Evolutionary conservation across 2,329 filamentous ascomycete species (phyloP).

Genomic region (Monilinia aucupariae): DNA sequence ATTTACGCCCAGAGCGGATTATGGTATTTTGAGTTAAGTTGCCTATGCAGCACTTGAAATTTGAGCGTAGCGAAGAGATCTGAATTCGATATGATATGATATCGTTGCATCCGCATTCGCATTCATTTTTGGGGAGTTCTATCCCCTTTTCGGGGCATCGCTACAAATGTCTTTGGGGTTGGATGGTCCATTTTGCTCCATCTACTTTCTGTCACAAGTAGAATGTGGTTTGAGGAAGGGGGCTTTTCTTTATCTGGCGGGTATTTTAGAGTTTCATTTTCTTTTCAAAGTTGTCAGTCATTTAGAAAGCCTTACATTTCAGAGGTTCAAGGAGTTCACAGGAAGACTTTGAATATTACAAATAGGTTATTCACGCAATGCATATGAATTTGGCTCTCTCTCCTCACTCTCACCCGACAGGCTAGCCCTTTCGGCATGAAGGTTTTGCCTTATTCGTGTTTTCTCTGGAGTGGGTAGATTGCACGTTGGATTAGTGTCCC

Average conservation of each 20-base stretch:
- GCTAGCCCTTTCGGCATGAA: background rate
- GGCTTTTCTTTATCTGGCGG: background rate
- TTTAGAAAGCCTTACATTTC: background rate
- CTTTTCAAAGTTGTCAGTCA: background rate
- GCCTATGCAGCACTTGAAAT: background rate
- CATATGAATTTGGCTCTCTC: background rate
- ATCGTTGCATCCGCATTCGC: background rate
- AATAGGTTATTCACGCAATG: background rate
- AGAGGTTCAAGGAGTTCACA: background rate
- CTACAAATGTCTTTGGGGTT: background rate
- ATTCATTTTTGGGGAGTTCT: constrained; percentile 1
- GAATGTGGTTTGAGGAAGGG: background rate
- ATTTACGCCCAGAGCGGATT: constrained; percentile 6
- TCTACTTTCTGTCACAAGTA: background rate
- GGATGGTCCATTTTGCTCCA: background rate
- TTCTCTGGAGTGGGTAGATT: background rate
- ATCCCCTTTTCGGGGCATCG: background rate
- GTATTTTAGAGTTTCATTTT: background rate
- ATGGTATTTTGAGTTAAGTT: constrained; percentile 6
- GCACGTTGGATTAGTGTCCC: background rate
- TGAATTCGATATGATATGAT: background rate
- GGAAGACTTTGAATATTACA: background rate
- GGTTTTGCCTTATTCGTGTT: background rate
- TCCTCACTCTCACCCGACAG: background rate
- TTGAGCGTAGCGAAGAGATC: background rate